A percentile compares a stretch with the other conserved stretches of the same genome.
Conservation (phyloP, 495 filamentous ascomycete species). For the Aspergillus saccharolyticus region DNA sequence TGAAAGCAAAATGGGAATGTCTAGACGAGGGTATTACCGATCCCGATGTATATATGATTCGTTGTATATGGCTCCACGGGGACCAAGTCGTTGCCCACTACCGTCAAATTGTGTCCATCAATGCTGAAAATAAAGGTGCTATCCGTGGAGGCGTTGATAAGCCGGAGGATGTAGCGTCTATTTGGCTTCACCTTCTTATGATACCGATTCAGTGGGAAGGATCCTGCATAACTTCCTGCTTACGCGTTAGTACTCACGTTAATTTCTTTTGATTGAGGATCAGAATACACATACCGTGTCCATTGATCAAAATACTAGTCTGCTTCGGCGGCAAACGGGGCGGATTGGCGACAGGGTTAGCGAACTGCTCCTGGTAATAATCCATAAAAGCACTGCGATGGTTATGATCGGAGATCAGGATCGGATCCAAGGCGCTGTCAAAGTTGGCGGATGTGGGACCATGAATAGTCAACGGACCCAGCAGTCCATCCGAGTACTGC, state of each 20-base stretch:
- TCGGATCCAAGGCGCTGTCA: slow-evolving; percentile 51
- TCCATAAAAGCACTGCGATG: slow-evolving; percentile 9
- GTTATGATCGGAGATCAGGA: slow-evolving; percentile 51
- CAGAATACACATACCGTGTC: background rate
- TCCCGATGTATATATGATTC: slow-evolving; percentile 43
- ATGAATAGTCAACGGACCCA: slow-evolving; percentile 26
- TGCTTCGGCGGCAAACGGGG: background rate
- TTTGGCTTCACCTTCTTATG: background rate
- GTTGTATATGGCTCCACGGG: slow-evolving; percentile 39
- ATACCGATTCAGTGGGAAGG: background rate
- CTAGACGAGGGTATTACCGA: slow-evolving; percentile 27
- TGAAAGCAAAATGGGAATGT: background rate
- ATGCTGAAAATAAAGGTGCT: slow-evolving; percentile 41
- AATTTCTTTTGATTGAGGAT: no score
- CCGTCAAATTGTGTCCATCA: slow-evolving; percentile 38
- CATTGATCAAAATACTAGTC: background rate
- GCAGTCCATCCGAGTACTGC: slow-evolving; percentile 43
- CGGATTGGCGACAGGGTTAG: background rate
- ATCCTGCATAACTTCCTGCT: background rate
- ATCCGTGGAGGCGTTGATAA: slow-evolving; percentile 42
- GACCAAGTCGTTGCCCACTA: slow-evolving; percentile 42
- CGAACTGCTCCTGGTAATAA: slow-evolving; percentile 9
- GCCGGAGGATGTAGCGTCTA: slow-evolving; percentile 12
- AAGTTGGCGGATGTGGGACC: slow-evolving; percentile 54
- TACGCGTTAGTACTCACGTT: background rate